Conservation (phyloP, 2,329 filamentous ascomycete genomes). For the Pseudovirgaria hyperparasitica region DNA sequence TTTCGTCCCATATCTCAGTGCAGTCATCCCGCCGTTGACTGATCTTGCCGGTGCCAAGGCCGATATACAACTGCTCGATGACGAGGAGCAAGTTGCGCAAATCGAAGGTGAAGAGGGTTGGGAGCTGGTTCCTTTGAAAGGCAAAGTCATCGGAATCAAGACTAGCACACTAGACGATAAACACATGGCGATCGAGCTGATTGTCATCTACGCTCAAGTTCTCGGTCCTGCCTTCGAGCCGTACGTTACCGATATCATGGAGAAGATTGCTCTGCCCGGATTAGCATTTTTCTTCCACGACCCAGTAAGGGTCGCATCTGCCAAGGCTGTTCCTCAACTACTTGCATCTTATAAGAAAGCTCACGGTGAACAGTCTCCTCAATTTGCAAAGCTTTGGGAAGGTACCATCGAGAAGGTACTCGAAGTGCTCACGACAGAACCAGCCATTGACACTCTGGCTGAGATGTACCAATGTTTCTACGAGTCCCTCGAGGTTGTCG, state of each 20-base stretch:
- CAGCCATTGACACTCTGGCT: constrained; percentile 87
- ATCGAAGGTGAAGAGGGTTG: constrained; percentile 93
- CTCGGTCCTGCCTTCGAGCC: constrained; percentile 87
- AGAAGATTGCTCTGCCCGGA: constrained; percentile 87
- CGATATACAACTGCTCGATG: constrained; percentile 90
- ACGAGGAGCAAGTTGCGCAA: constrained; percentile 85
- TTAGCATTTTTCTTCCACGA: constrained; percentile 99
- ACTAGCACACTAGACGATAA: constrained; percentile 96
- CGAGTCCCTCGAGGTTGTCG: constrained; percentile 89
- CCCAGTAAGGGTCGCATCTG: constrained; percentile 86
- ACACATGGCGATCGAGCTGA: constrained; percentile 97
- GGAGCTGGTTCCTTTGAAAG: constrained; percentile 93
- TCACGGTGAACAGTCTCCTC: constrained; percentile 66
- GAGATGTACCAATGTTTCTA: constrained; percentile 99
- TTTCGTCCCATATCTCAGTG: constrained; percentile 84
- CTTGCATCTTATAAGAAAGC: constrained; percentile 90
- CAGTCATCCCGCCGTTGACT: constrained; percentile 86
- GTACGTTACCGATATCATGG: constrained; percentile 87
- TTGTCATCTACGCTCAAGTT: constrained; percentile 93
- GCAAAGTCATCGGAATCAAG: constrained; percentile 96
- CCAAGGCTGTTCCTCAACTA: constrained; percentile 86
- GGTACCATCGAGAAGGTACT: constrained; percentile 81
- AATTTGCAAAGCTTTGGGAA: constrained; percentile 73
- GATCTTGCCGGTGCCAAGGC: constrained; percentile 90
- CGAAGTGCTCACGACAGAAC: constrained; percentile 85